Conservation (phyloP, 139 green algal species). For the Picochlorum sp. region DNA sequence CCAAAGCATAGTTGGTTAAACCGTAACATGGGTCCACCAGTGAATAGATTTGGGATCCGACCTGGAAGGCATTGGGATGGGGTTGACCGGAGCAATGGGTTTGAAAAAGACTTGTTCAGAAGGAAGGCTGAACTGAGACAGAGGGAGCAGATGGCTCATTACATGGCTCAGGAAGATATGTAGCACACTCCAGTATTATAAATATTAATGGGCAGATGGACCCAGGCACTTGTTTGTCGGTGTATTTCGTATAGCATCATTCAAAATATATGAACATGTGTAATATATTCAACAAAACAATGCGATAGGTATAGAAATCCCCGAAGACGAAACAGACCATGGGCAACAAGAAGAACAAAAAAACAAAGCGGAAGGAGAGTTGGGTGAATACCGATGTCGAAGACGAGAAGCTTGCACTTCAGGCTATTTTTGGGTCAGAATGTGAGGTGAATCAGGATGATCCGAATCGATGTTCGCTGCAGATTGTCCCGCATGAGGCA, state of each 20-base stretch:
- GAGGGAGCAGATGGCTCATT: constrained; percentile 45
- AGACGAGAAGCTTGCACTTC: constrained; percentile 40
- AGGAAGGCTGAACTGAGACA: constrained; percentile 35
- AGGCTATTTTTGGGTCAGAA: constrained; percentile 49
- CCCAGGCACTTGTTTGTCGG: no score
- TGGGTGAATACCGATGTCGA: constrained; percentile 11
- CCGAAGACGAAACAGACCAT: constrained; percentile 33
- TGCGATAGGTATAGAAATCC: not conserved
- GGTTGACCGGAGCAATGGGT: constrained; percentile 88
- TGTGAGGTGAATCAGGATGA: constrained; percentile 34
- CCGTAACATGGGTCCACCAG: constrained; percentile 56
- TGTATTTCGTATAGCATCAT: no score
- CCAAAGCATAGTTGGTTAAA: constrained; percentile 87
- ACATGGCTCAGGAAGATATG: constrained; percentile 67
- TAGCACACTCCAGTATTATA: constrained; percentile 12
- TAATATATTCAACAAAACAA: not conserved
- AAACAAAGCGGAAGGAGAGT: constrained; percentile 2
- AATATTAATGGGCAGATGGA: no score
- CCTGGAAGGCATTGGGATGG: constrained; percentile 96
- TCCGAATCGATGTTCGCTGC: constrained; percentile 39
- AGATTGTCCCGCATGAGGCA: constrained; percentile 50
- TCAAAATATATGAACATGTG: no score
- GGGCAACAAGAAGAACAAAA: constrained; percentile 11
- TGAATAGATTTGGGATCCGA: constrained; percentile 85
- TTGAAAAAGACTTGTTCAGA: constrained; percentile 78